phyloP scores from a whole-genome alignment of 176 grass and related monocot genomes.

The Dendrocalamus sinicus region DNA sequence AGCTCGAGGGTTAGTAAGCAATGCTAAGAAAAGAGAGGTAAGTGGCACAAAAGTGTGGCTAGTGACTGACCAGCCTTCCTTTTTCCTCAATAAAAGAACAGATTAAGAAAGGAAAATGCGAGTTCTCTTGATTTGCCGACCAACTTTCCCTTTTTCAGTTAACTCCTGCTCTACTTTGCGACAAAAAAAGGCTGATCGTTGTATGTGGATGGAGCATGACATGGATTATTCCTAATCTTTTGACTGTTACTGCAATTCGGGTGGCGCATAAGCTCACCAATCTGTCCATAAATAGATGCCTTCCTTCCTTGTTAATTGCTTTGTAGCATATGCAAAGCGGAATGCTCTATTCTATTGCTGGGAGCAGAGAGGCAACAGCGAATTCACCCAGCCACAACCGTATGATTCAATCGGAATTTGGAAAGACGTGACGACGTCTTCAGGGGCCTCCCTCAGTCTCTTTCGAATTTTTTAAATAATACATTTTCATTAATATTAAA shows the following conservation, averaged over 20 bases:
- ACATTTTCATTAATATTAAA: too few species aligned
- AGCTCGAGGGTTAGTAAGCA: slow-evolving; percentile 38
- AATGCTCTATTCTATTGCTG: slow-evolving; percentile 14
- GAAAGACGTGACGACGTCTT: slow-evolving; percentile 26
- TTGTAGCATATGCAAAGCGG: slow-evolving; percentile 47
- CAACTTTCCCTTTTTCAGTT: slow-evolving; percentile 16
- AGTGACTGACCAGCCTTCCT: slow-evolving; percentile 32
- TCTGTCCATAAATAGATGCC: slow-evolving; percentile 46
- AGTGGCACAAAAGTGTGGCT: slow-evolving; percentile 28
- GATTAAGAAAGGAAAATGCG: slow-evolving; percentile 46
- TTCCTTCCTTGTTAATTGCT: slow-evolving; percentile 25
- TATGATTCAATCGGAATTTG: slow-evolving; percentile 33
- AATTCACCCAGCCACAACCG: slow-evolving; percentile 49
- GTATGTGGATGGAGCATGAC: slow-evolving; percentile 30
- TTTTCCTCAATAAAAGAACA: slow-evolving; percentile 38
- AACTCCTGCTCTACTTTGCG: neutral
- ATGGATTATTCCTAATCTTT: slow-evolving; percentile 47
- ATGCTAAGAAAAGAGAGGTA: slow-evolving; percentile 38
- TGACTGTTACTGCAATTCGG: slow-evolving; percentile 45
- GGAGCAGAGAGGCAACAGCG: slow-evolving; percentile 41
- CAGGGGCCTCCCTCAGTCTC: neutral
- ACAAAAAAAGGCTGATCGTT: neutral
- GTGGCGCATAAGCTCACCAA: neutral
- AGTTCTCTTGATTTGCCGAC: slow-evolving; percentile 37
- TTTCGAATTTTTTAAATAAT: neutral